Evolutionary conservation across 257 asterid genomes (phyloP).

Genomic region (Solanum clarkiae): DNA sequence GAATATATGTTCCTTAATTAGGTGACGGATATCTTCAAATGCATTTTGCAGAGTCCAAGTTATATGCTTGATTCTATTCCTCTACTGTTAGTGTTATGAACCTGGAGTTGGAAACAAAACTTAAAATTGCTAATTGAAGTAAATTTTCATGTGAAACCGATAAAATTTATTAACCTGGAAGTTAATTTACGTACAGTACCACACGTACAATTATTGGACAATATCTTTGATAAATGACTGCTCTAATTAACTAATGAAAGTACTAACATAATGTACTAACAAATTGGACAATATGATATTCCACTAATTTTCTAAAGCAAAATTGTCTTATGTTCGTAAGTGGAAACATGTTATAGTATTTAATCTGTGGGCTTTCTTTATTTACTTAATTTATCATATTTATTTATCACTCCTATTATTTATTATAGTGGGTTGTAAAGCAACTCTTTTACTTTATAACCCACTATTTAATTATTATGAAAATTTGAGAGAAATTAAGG

Average conservation of each 20-base stretch:
- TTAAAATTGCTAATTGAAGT: neutral
- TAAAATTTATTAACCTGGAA: neutral
- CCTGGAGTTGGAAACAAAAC: neutral
- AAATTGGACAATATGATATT: neutral
- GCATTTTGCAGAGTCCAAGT: no score
- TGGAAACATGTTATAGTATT: neutral
- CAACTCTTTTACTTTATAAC: slow-evolving; percentile 7
- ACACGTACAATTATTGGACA: no score
- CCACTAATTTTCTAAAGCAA: neutral
- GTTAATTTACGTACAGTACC: neutral
- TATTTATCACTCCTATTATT: neutral
- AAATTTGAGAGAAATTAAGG: neutral
- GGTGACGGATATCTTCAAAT: no score
- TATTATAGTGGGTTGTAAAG: neutral
- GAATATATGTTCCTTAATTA: no score
- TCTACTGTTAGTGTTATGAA: no score
- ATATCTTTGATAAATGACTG: neutral
- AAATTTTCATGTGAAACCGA: neutral
- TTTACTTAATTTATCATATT: neutral
- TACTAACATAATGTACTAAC: neutral
- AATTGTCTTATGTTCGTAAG: neutral
- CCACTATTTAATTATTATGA: neutral
- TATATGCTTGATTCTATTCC: no score
- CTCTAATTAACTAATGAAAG: neutral
- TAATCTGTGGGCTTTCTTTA: neutral